These are phyloP conservation scores for Apiospora arundinis DNA, from an alignment of 2,329 filamentous ascomycete species.

Conservation along the genomic window DNA sequence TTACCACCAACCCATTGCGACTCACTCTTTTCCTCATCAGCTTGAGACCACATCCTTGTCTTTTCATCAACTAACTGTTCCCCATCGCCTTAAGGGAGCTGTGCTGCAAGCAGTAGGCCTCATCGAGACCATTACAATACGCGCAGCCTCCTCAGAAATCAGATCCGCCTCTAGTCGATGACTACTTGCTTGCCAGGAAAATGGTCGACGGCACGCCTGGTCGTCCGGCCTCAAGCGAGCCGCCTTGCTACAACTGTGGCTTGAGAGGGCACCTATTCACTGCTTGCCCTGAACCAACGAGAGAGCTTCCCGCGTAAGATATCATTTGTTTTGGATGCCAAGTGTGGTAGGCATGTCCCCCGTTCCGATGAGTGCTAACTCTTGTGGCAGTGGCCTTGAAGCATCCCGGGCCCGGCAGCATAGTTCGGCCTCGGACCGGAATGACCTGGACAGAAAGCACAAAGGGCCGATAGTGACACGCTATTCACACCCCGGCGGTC, in stretches of 20 bases:
- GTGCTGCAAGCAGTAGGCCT: neutral
- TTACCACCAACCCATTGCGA: neutral
- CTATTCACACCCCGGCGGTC: slow-evolving; percentile 36
- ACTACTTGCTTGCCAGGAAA: neutral
- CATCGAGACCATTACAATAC: neutral
- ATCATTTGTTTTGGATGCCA: neutral
- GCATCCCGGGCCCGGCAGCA: slow-evolving; percentile 32
- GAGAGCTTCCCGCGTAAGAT: slow-evolving; percentile 42
- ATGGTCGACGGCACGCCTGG: neutral
- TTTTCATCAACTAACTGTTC: neutral
- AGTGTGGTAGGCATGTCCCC: neutral
- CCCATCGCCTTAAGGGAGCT: neutral
- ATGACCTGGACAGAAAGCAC: slow-evolving; percentile 32
- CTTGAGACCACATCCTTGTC: neutral
- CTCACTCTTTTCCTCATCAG: neutral
- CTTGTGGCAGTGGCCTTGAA: slow-evolving; percentile 37
- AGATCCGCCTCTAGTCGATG: neutral
- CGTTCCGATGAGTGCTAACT: neutral
- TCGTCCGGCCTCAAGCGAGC: slow-evolving; percentile 14
- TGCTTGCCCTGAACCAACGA: slow-evolving; percentile 41
- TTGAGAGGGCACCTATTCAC: slow-evolving; percentile 41
- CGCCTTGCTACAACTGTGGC: slow-evolving; percentile 42
- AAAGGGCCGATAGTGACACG: slow-evolving; percentile 42
- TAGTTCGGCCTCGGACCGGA: slow-evolving; percentile 31
- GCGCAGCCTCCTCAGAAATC: neutral